A percentile compares a stretch with the other conserved stretches of the same genome.
phyloP scores from a whole-genome alignment of 2,329 filamentous ascomycete genomes.

The Pseudocercospora macadamiae region DNA sequence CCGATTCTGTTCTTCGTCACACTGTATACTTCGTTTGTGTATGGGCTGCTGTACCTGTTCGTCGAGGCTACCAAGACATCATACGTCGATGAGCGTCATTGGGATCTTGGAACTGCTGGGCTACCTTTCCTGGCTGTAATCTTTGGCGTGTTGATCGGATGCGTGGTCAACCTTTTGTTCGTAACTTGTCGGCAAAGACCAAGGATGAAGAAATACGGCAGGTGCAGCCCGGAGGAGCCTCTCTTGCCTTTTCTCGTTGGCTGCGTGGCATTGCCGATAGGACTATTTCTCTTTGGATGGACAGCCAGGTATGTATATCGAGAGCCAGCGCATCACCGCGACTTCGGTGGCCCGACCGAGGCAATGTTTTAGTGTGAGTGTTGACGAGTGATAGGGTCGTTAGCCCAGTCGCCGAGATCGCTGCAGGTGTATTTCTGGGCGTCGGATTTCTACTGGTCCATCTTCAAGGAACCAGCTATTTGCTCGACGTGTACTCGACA shows the following conservation, averaged over 20 bases:
- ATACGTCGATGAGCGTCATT: constrained; percentile 25
- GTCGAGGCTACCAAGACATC: constrained; percentile 43
- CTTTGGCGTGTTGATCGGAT: constrained; percentile 24
- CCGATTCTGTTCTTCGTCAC: constrained; percentile 54
- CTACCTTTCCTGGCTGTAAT: constrained; percentile 27
- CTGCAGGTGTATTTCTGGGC: neutral
- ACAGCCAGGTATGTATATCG: constrained; percentile 4
- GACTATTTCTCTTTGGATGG: constrained; percentile 4
- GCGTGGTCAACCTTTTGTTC: constrained; percentile 12
- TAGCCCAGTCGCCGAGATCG: neutral
- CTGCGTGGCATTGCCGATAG: neutral
- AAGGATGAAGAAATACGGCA: constrained; percentile 19
- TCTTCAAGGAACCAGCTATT: neutral
- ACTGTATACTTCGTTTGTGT: constrained; percentile 43
- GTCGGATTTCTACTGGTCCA: neutral
- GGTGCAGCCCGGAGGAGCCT: constrained; percentile 41
- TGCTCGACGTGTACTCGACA: constrained; percentile 3
- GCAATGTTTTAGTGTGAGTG: neutral
- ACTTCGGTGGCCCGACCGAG: neutral
- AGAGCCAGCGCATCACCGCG: neutral
- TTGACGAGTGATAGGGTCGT: neutral
- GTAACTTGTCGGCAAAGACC: constrained; percentile 9
- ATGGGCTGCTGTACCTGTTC: constrained; percentile 38
- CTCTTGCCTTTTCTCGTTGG: constrained; percentile 27
- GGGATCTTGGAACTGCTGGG: constrained; percentile 17